Evolutionary conservation across 441 rosid species (phyloP), one percentile per base, ranked within the genome.

Genomic region (Corymbia citriodora): DNA sequence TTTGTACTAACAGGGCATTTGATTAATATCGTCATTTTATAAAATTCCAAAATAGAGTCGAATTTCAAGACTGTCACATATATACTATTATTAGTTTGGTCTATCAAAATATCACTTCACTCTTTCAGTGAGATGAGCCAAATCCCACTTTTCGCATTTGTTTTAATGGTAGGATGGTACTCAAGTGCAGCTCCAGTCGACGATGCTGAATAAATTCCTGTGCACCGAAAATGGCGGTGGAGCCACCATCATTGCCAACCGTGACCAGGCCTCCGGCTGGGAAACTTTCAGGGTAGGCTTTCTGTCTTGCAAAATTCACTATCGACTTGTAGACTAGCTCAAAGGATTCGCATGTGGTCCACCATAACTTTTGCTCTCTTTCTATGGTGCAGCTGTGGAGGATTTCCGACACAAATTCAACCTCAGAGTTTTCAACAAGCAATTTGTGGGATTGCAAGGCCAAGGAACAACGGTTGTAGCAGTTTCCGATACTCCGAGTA

Each of bases 201-300:
- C 87, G 17, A 88, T 88, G 90, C 52, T 91, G 6, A 89, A 68
- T 50, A 93, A 89, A 50, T 91, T 88, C 89, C 68, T 94, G 12
- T 82, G 50, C 18, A 57, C 93, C 13, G 92, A 92, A 90, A 86
- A 88, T 61, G 92, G 94, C 13, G 93, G 93, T 45, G 93, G 93
- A 79, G 87, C 88, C 29, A 57, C 55, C 11, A 18, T 93, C 29
- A 92, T 93, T 4, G 93, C 92, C 91, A 92, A 92, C 79, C 82
- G 93, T 5, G 4, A 90, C 79, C 90, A 89, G 2, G 92, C 94
- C 49, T 88, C 91, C 13, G 88, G 9, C 29, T 93, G 93, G 93
- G 94, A 94, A 90, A 92, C 93, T 31, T 93, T 94, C 92, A 91
- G 90, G 90, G 95, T 92, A 61, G 90, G 72, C 87, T 63, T 3